phyloP scores from a whole-genome alignment of 1,284 basidiomycete genomes.

The Trichosporon sp. region DNA sequence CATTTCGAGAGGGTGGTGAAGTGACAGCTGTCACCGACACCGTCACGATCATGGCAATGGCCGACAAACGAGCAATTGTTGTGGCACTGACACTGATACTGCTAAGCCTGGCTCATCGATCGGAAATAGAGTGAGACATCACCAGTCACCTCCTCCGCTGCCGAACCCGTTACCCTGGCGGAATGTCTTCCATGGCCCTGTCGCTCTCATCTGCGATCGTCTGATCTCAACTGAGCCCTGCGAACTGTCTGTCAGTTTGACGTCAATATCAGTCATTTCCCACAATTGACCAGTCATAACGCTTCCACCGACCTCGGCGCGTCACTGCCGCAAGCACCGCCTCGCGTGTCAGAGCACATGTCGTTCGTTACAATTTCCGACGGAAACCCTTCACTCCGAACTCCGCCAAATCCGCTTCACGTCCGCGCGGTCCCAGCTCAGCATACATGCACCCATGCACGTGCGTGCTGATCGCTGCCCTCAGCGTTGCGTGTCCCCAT shows the following conservation, averaged over 20 bases:
- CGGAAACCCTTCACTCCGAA: not conserved
- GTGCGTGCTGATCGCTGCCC: not conserved
- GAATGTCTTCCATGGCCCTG: not conserved
- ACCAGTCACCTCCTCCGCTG: too few relatives aligned
- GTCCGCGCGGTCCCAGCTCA: not conserved
- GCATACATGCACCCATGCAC: not conserved
- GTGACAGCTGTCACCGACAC: too few relatives aligned
- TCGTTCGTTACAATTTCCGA: not conserved
- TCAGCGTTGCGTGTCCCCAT: too few relatives aligned
- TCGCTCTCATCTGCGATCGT: not conserved
- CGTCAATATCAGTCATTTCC: not conserved
- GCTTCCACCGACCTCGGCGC: not conserved
- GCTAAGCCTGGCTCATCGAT: too few relatives aligned
- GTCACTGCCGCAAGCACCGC: not conserved
- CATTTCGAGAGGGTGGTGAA: too few relatives aligned
- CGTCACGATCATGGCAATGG: too few relatives aligned
- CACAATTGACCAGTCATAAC: too few relatives aligned
- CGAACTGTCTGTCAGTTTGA: not conserved
- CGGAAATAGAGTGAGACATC: too few relatives aligned
- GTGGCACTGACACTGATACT: too few relatives aligned
- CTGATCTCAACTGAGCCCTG: not conserved
- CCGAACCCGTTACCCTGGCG: not conserved
- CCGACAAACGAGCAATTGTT: too few relatives aligned
- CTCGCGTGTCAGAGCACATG: not conserved
- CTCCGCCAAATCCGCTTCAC: not conserved